Conservation (phyloP, 768 basidiomycete species). For the Kwoniella sp. region DNA sequence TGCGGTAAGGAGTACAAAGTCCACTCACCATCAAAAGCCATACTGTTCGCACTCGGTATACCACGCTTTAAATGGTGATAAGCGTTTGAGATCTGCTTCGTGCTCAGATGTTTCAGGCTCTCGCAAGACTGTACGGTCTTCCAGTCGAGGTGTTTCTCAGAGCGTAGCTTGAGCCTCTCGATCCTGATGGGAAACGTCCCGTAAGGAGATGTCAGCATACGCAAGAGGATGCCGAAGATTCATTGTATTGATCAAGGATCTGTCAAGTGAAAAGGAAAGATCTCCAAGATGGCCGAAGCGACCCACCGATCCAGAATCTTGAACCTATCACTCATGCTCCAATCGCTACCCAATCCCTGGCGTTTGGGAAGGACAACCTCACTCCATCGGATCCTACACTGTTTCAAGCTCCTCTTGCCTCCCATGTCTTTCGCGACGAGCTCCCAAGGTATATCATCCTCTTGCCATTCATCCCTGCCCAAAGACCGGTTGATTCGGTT, state of each 20-base stretch:
- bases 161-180: conserved; percentile 3
- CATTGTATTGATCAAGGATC: not conserved
- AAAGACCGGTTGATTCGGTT: conserved; percentile 32
- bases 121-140: conserved; percentile 3
- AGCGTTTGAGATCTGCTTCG: conserved; percentile 7
- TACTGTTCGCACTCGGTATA: not conserved
- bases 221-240: not conserved
- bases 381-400: conserved; percentile 44
- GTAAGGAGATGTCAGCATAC: not conserved
- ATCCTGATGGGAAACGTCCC: not conserved
- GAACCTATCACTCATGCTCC: conserved; percentile 5
- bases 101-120: not conserved
- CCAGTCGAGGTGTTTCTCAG: conserved; percentile 19
- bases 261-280: not conserved
- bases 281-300: not conserved
- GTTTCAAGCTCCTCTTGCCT: conserved; percentile 28
- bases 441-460: conserved; percentile 41
- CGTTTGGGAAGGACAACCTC: conserved; percentile 13
- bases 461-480: conserved; percentile 20
- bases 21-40: not conserved
- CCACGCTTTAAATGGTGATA: conserved; percentile 7
- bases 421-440: conserved; percentile 36
- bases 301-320: conserved; percentile 1
- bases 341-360: conserved; percentile 1
- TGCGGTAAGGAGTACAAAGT: too few species aligned